A percentile compares a stretch with the other conserved stretches of the same genome.
These are phyloP conservation scores for Corinectria fuckeliana DNA, from an alignment of 2,329 filamentous ascomycete species.

Conservation along the genomic window DNA sequence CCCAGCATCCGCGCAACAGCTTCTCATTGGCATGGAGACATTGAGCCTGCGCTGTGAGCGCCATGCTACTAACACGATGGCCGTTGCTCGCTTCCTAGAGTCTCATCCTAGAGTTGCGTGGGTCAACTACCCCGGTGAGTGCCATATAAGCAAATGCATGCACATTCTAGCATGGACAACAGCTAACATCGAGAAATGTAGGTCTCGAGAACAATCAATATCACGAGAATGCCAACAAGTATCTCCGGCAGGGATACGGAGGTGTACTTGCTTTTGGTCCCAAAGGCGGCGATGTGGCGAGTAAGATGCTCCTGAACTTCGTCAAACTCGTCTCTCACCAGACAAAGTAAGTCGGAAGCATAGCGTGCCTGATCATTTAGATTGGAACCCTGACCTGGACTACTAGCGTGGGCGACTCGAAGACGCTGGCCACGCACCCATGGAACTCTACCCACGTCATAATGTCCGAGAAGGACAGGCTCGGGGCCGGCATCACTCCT, in stretches of 20 bases:
- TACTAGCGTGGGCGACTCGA: slow-evolving; percentile 92
- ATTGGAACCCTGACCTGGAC: slow-evolving; percentile 48
- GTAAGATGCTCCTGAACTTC: slow-evolving; percentile 85
- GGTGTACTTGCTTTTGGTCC: slow-evolving; percentile 92
- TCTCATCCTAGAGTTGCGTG: slow-evolving; percentile 82
- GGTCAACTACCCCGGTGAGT: slow-evolving; percentile 93
- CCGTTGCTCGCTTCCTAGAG: slow-evolving; percentile 81
- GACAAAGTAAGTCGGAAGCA: background rate
- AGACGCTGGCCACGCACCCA: slow-evolving; percentile 91
- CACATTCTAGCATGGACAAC: no score
- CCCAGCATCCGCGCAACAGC: slow-evolving; percentile 89
- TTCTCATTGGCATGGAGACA: slow-evolving; percentile 87
- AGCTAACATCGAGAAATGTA: no score
- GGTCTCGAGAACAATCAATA: slow-evolving; percentile 79
- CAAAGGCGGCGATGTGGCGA: slow-evolving; percentile 80
- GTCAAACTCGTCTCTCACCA: slow-evolving; percentile 90
- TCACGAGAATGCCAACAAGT: slow-evolving; percentile 81
- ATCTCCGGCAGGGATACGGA: slow-evolving; percentile 82
- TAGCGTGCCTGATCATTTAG: no score
- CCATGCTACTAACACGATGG: slow-evolving; percentile 81
- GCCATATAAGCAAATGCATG: no score
- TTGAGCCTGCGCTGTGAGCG: slow-evolving; percentile 83
- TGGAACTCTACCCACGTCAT: slow-evolving; percentile 94
- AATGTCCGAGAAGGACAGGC: no score
- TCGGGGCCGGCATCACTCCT: no score